phyloP scores from a whole-genome alignment of 257 asterid genomes.

The Solanum clarkiae region DNA sequence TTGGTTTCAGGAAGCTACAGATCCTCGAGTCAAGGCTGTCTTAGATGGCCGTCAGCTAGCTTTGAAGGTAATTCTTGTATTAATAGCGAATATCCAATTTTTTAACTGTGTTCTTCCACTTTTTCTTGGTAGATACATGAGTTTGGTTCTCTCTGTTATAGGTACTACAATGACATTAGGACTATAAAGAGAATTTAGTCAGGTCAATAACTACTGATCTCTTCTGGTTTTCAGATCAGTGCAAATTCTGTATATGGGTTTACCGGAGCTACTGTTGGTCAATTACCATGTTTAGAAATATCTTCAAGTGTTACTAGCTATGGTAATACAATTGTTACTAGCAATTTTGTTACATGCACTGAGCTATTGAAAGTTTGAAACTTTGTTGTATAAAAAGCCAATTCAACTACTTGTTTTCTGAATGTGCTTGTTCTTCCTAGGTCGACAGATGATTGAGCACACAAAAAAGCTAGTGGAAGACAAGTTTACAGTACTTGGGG shows the following conservation, averaged over 20 bases:
- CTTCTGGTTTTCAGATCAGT: constrained; percentile 56
- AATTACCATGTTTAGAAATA: constrained; percentile 93
- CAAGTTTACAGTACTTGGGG: constrained; percentile 65
- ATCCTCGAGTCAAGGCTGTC: constrained; percentile 90
- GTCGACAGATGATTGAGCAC: constrained; percentile 99
- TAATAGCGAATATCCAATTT: neutral
- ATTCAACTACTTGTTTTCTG: neutral
- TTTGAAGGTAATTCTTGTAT: constrained; percentile 52
- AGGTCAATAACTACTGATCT: constrained; percentile 6
- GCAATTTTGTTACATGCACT: neutral
- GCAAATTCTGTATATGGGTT: constrained; percentile 97
- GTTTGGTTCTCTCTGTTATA: neutral
- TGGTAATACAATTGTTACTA: constrained; percentile 36
- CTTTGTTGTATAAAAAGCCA: neutral
- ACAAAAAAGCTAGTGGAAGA: constrained; percentile 94
- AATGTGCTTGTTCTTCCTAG: constrained; percentile 24
- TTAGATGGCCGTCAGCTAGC: constrained; percentile 98
- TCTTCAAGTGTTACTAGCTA: constrained; percentile 99
- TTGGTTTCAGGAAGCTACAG: constrained; percentile 71
- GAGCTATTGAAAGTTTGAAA: neutral
- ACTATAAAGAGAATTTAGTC: neutral
- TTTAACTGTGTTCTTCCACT: neutral
- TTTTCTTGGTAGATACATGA: neutral
- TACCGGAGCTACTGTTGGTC: constrained; percentile 95
- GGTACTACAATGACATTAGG: neutral